phyloP scores from a whole-genome alignment of 2,329 filamentous ascomycete genomes.

The Chalaropsis thielavioides region DNA sequence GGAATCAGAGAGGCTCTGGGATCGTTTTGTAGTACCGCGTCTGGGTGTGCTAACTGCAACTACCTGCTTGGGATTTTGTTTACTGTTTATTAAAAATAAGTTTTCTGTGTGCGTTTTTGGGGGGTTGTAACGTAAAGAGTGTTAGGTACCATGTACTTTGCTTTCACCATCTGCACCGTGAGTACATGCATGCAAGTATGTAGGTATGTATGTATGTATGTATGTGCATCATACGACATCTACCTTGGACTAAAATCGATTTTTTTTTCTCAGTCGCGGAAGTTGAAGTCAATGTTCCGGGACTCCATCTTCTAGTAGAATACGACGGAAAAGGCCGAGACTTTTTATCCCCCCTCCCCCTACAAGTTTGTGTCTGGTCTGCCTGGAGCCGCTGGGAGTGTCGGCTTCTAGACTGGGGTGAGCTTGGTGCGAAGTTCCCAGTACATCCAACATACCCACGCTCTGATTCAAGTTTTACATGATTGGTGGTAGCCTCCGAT shows the following conservation, averaged over 20 bases:
- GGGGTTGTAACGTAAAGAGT: not conserved
- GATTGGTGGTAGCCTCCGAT: not conserved
- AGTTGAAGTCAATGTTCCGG: not conserved
- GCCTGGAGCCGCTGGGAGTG: not conserved
- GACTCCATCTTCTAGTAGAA: not conserved
- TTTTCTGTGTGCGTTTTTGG: not conserved
- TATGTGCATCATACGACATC: not conserved
- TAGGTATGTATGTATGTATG: not conserved
- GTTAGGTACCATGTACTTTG: not conserved
- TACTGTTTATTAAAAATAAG: not conserved
- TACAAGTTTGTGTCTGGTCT: not conserved
- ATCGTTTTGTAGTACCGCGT: not conserved
- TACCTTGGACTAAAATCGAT: not conserved
- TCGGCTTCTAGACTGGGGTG: not conserved
- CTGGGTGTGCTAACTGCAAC: not conserved
- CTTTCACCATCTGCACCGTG: not conserved
- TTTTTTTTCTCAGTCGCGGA: not conserved
- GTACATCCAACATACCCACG: not conserved
- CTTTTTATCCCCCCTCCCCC: not conserved
- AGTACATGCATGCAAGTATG: not conserved
- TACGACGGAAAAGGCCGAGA: constrained; percentile 3
- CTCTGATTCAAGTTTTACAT: not conserved
- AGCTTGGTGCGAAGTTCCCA: not conserved
- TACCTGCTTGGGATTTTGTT: not conserved
- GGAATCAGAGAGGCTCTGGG: not conserved